Conservation (phyloP, 805 yeast genomes). For the Zygotorulaspora danielsina region DNA sequence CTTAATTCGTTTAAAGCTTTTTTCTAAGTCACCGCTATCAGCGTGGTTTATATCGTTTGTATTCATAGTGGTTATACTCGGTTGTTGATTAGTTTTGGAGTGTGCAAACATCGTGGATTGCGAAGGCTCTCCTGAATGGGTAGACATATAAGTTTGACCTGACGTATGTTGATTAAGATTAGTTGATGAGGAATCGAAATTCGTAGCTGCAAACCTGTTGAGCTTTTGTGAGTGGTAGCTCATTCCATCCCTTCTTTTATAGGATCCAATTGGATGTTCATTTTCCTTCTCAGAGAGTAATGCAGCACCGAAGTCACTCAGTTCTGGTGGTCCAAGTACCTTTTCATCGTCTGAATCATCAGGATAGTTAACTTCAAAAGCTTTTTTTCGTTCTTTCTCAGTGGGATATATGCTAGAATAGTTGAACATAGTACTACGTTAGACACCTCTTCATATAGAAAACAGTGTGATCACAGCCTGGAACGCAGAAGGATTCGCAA, state of each 20-base stretch:
- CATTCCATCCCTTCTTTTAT: slow-evolving; percentile 1
- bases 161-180: slow-evolving; percentile 9
- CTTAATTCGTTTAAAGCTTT: slow-evolving; percentile 21
- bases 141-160: slow-evolving; percentile 13
- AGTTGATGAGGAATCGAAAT: slow-evolving; percentile 6
- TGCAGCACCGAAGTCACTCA: slow-evolving; percentile 35
- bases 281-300: slow-evolving; percentile 22
- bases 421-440: slow-evolving; percentile 9
- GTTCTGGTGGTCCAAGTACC: slow-evolving; percentile 27
- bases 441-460: slow-evolving; percentile 2
- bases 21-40: slow-evolving; percentile 8
- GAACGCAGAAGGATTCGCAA: not conserved
- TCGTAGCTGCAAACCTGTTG: slow-evolving; percentile 4
- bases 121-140: slow-evolving; percentile 18
- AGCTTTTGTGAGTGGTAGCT: not conserved
- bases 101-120: slow-evolving; percentile 26
- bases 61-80: slow-evolving; percentile 27
- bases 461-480: no score
- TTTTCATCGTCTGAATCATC: slow-evolving; percentile 30
- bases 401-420: slow-evolving; percentile 13
- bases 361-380: slow-evolving; percentile 3
- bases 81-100: slow-evolving; percentile 19
- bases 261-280: slow-evolving; percentile 2
- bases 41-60: slow-evolving; percentile 10
- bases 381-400: slow-evolving; percentile 7